phyloP scores from a whole-genome alignment of 2,329 filamentous ascomycete species.

The Exophiala spinifera region DNA sequence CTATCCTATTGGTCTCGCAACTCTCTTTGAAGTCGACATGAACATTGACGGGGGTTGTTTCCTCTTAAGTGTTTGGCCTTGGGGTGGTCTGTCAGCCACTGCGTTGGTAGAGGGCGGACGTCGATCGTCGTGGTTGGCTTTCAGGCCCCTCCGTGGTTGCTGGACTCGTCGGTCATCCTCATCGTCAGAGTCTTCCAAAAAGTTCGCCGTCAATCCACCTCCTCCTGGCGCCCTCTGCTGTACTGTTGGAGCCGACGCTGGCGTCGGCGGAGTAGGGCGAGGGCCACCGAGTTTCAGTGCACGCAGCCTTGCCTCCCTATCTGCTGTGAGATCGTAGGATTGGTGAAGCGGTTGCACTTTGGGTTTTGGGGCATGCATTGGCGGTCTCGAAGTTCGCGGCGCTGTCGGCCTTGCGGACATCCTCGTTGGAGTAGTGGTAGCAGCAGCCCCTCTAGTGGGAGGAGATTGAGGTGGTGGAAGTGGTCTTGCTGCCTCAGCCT shows the following conservation, averaged over 20 bases:
- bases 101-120: slow-evolving; percentile 12
- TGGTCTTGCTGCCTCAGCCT: slow-evolving; percentile 8
- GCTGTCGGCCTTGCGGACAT: no score
- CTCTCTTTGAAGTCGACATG: slow-evolving; percentile 2
- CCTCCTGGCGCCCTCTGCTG: no score
- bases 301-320: slow-evolving; percentile 34
- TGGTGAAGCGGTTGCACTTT: slow-evolving; percentile 1
- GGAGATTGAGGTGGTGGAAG: not conserved
- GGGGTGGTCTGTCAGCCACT: slow-evolving; percentile 6
- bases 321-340: slow-evolving; percentile 27
- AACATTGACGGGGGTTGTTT: slow-evolving; percentile 20
- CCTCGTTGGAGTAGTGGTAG: no score
- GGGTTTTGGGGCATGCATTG: slow-evolving; percentile 12
- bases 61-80: slow-evolving; percentile 11
- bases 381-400: slow-evolving; percentile 10
- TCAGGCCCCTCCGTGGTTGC: slow-evolving; percentile 8
- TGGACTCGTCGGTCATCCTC: slow-evolving; percentile 4
- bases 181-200: slow-evolving; percentile 24
- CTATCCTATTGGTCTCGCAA: not conserved
- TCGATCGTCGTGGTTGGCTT: slow-evolving; percentile 4
- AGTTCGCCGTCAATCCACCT: slow-evolving; percentile 17
- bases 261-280: not conserved
- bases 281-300: slow-evolving; percentile 31
- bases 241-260: not conserved
- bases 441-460: no score